A percentile compares a stretch with the other conserved stretches of the same genome.
These are phyloP conservation scores for Coemansia sp. DNA, from an alignment of 192 early-diverging fungal species.

Conservation along the genomic window DNA sequence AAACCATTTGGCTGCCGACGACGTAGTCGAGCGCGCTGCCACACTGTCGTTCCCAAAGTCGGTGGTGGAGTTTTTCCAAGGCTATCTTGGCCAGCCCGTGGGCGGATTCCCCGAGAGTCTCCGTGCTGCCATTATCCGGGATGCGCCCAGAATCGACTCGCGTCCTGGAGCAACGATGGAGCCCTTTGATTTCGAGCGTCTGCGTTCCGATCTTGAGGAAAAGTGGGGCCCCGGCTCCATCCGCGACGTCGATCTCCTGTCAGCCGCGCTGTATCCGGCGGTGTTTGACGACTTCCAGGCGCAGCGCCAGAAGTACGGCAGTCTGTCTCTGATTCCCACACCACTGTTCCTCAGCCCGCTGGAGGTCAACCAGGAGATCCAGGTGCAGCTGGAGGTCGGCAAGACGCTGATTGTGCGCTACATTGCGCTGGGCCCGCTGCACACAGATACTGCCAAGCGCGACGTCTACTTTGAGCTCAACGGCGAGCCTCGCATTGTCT, in stretches of 20 bases:
- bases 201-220: slow-evolving; percentile 74
- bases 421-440: slow-evolving; percentile 82
- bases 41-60: slow-evolving; percentile 91
- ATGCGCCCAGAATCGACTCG: slow-evolving; percentile 73
- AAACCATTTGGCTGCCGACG: slow-evolving; percentile 72
- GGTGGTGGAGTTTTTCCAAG: slow-evolving; percentile 97
- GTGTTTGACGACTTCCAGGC: slow-evolving; percentile 85
- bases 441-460: slow-evolving; percentile 65
- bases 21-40: slow-evolving; percentile 73
- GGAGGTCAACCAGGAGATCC: slow-evolving; percentile 86
- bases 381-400: slow-evolving; percentile 82
- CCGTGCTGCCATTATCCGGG: slow-evolving; percentile 77
- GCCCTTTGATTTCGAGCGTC: slow-evolving; percentile 73
- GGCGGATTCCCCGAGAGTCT: slow-evolving; percentile 94
- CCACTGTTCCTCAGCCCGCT: slow-evolving; percentile 86
- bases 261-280: slow-evolving; percentile 90
- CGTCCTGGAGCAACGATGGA: slow-evolving; percentile 81
- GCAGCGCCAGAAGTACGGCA: slow-evolving; percentile 76
- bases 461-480: slow-evolving; percentile 98
- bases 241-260: slow-evolving; percentile 83
- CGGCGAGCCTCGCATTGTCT: slow-evolving; percentile 88
- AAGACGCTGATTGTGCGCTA: slow-evolving; percentile 89
- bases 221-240: slow-evolving; percentile 77
- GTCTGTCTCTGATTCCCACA: slow-evolving; percentile 87
- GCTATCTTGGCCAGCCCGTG: slow-evolving; percentile 89